Base-by-base conservation (phyloP, 768 basidiomycete species). In the Boletus rufocinnamomeus region DNA sequence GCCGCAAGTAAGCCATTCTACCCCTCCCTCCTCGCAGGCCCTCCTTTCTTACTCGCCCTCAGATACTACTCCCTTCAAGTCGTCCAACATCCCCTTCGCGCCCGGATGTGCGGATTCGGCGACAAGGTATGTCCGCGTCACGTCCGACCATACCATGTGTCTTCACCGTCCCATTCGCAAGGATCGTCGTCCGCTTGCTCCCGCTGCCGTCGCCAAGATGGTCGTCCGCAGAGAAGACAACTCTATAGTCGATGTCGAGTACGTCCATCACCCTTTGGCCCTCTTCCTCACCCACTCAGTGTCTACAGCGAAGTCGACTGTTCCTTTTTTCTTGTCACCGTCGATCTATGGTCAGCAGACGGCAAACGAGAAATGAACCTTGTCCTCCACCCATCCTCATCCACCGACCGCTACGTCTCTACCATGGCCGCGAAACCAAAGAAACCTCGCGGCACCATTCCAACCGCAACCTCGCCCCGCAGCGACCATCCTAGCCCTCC, bases 41-140 rank as follows among this genome's bases (percentile, higher is more conserved):
- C 61, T 0, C 56, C 11, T 50, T 30, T 9, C 40, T 66, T 40
- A 54, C 63, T 14, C 56, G 0, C 52, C 30, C 1, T 3, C 66
- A 93, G 92, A 69, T 80, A 89, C 70, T 95, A 95, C 73, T 84
- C 87, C 16, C 81, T 96, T 43, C 87, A 92, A 63, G 84, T 95
- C 66, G 82, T 91, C 4, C 95, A 97, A 71, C 85, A 95, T 65
- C 95, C 95, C 41, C 74, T 91, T 48, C 85, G 95, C 44, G 95
- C 95, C 1, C 84, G 95, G 63, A 95, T 95, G 88, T 96, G 95
- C 72, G 95, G 95, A 13, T 95, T 96, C 73, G 95, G 95, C 46
- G 93, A 97, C 79, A 96, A 95, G 80, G 94, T 93, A 64, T 59
- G 80, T 68, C 47, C 57, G 17, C 19, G 19, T 47, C 52, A 27